These are phyloP conservation scores for Niebla homalea DNA, from an alignment of 495 filamentous ascomycete species.

Conservation along the genomic window DNA sequence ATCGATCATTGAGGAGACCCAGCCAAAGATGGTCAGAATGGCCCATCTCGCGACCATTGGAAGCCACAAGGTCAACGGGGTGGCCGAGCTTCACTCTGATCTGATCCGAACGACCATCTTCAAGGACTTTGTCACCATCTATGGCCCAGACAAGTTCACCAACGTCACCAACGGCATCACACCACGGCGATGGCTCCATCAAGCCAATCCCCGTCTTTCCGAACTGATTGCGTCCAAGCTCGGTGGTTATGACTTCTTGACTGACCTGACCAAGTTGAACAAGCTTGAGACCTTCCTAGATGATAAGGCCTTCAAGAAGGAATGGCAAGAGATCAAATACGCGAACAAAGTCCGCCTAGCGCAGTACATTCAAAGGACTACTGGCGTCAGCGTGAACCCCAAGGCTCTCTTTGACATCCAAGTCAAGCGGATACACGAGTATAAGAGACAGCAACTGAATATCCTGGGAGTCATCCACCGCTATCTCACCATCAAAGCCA, in stretches of 20 bases:
- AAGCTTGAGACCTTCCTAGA: constrained; percentile 68
- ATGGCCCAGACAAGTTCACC: constrained; percentile 91
- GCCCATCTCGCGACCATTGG: constrained; percentile 89
- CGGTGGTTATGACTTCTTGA: constrained; percentile 71
- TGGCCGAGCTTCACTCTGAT: constrained; percentile 93
- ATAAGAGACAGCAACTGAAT: constrained; percentile 98
- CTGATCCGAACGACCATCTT: constrained; percentile 97
- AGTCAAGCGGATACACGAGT: constrained; percentile 98
- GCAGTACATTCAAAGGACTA: constrained; percentile 68
- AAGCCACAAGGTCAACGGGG: constrained; percentile 97
- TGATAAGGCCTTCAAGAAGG: constrained; percentile 77
- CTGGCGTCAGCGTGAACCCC: constrained; percentile 71
- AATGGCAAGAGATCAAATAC: constrained; percentile 84
- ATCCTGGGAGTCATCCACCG: constrained; percentile 97
- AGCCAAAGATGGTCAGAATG: constrained; percentile 98
- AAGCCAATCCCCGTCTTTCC: constrained; percentile 87
- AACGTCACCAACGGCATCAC: constrained; percentile 98
- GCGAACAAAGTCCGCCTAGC: constrained; percentile 72
- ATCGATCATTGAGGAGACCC: constrained; percentile 92
- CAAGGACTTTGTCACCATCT: constrained; percentile 92
- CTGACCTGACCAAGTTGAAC: constrained; percentile 72
- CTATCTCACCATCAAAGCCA: constrained; percentile 75
- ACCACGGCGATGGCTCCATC: constrained; percentile 88
- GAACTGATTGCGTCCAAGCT: constrained; percentile 84
- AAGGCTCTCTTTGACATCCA: constrained; percentile 87